phyloP scores from a whole-genome alignment of 495 filamentous ascomycete species.

The Lepraria neglecta region DNA sequence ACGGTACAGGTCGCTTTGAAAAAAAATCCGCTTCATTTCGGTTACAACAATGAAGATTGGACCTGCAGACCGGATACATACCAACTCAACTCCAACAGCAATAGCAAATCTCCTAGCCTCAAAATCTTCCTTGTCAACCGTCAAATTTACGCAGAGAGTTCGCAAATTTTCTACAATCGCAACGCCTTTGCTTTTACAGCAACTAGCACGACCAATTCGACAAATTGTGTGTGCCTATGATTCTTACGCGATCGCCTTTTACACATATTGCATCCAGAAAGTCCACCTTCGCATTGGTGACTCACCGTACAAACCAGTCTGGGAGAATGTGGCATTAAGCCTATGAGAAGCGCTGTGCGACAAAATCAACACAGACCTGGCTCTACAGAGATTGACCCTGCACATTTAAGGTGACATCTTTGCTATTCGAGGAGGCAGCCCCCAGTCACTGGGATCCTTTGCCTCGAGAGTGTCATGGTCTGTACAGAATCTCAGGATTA shows the following conservation, averaged over 20 bases:
- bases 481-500: not conserved
- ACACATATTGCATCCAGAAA: not conserved
- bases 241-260: not conserved
- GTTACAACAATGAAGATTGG: no score
- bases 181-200: not conserved
- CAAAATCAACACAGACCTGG: not conserved
- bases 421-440: no score
- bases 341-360: not conserved
- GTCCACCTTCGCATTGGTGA: not conserved
- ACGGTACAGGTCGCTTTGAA: no score
- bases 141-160: not conserved
- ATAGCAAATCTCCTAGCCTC: not conserved
- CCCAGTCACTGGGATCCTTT: no score
- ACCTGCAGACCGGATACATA: no score
- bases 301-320: not conserved
- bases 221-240: not conserved
- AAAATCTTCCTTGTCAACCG: not conserved
- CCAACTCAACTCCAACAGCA: not conserved
- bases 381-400: not conserved
- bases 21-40: no score
- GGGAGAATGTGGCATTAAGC: accelerated
- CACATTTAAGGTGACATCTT: no score
- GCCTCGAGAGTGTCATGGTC: not conserved
- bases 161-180: not conserved
- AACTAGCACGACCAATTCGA: not conserved